These are phyloP conservation scores for Blepharisma japonicum DNA, from an alignment of 73 alveolate genomes.

Conservation along the genomic window DNA sequence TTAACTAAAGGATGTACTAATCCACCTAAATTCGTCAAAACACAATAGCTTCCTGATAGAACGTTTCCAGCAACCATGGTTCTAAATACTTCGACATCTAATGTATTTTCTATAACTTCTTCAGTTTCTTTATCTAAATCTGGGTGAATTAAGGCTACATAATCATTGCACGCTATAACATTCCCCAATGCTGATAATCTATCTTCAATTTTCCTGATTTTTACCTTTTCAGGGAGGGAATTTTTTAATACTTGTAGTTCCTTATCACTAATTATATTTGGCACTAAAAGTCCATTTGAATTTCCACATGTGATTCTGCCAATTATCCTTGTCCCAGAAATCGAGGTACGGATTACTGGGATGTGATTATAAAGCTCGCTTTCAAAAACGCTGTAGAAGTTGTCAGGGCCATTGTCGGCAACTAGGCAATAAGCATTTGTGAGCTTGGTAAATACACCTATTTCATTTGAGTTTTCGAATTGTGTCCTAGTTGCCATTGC, in stretches of 20 bases:
- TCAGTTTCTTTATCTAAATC: constrained; percentile 97
- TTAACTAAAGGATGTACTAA: constrained; percentile 95
- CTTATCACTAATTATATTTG: constrained; percentile 92
- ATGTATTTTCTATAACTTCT: constrained; percentile 91
- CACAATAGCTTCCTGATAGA: constrained; percentile 94
- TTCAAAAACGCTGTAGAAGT: constrained; percentile 74
- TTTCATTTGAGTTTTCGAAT: constrained; percentile 71
- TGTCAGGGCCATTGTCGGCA: constrained; percentile 67
- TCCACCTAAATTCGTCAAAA: constrained; percentile 90
- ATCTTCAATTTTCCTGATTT: constrained; percentile 92
- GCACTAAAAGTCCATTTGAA: constrained; percentile 93
- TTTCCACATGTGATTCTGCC: constrained; percentile 91
- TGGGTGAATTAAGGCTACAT: constrained; percentile 96
- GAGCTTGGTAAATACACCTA: constrained; percentile 69
- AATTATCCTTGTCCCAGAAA: constrained; percentile 89
- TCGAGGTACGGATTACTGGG: constrained; percentile 89
- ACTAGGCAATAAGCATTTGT: constrained; percentile 67
- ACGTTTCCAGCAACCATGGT: constrained; percentile 94
- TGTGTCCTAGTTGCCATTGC: constrained; percentile 67
- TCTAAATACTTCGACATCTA: constrained; percentile 95
- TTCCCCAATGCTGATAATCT: constrained; percentile 95
- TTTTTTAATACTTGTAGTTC: constrained; percentile 86
- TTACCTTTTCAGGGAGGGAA: constrained; percentile 90
- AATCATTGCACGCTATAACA: constrained; percentile 93
- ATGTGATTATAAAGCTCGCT: constrained; percentile 81